Base-by-base conservation (phyloP, 495 filamentous ascomycete species). In the Coniosporium apollinis region DNA sequence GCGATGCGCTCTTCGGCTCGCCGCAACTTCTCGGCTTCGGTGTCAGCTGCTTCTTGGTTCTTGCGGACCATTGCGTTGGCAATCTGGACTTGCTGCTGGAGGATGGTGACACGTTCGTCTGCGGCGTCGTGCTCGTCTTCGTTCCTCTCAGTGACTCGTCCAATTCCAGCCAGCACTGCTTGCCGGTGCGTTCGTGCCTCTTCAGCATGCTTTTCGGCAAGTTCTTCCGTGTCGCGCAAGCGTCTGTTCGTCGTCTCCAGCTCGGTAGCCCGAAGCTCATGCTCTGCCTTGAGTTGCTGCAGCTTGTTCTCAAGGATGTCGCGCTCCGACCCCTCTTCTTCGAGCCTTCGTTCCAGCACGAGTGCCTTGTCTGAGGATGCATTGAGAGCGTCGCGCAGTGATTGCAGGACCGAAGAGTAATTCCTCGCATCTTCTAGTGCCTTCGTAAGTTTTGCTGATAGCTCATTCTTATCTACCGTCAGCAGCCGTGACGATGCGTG, bases 1-100 rank as follows among this genome's bases (percentile, higher is more conserved):
- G 89, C 91, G 50, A 99, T 94, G 5, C 91, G 71, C 54, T 92
- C 91, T 56, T 96, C 92, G 5, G 89, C 89, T 33, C 81, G 73
- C 7, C 86, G 77, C 22, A 99, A 67, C 53, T 82, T 93, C 44
- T 93, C 84, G 2, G 80, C 73, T 1, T 85, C 84, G 14, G 66
- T 57, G 52, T 99, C 83, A n/a, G 87, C 89, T 34, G 89, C 85
- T 25, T 74, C 64, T 54, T 92, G 85, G 47, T 89, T 93, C 43
- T 82, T 78, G 50, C 76, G 75, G 26, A 84, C 82, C 39, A 96
- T 59, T 5, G 65, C 66, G 46, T 82, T 85, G 20, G 89, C 80
- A 17, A 74, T 63, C 33, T 75, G 68, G 4, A 93, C 59, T 51
- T 94, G 89, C 15, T 70, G 69, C 50, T 91, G 82, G 16, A 96